phyloP scores from a whole-genome alignment of 2,329 filamentous ascomycete species.

The Amauroascus verrucosus region DNA sequence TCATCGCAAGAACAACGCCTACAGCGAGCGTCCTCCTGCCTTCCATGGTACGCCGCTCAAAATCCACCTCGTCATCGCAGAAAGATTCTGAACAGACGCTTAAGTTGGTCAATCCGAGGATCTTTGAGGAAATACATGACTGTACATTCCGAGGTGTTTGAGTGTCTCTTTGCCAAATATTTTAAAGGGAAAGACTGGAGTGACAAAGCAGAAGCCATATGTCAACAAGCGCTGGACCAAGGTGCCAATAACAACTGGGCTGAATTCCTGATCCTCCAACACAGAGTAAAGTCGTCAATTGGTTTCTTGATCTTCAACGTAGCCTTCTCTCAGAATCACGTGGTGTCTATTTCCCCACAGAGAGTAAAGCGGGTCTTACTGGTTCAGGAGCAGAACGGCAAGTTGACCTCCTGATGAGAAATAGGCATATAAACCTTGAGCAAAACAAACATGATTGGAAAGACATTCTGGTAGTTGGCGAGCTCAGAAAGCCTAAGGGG shows the following conservation, averaged over 20 bases:
- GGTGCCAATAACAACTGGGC: slow-evolving; percentile 9
- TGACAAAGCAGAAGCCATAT: slow-evolving; percentile 6
- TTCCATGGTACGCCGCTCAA: too few relatives aligned
- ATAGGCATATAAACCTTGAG: neutral
- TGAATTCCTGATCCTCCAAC: slow-evolving; percentile 14
- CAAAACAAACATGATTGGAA: slow-evolving; percentile 16
- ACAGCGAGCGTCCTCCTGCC: too few relatives aligned
- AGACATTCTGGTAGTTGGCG: slow-evolving; percentile 17
- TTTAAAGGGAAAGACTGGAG: slow-evolving; percentile 19
- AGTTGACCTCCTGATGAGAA: slow-evolving; percentile 18
- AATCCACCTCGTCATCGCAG: too few relatives aligned
- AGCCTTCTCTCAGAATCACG: slow-evolving; percentile 14
- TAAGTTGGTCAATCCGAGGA: too few relatives aligned
- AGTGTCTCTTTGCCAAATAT: slow-evolving; percentile 19
- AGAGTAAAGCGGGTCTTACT: slow-evolving; percentile 5
- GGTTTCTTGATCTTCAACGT: slow-evolving; percentile 17
- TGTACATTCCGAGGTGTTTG: neutral
- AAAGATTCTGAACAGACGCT: too few relatives aligned
- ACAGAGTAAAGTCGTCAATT: slow-evolving; percentile 13
- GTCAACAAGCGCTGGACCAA: neutral
- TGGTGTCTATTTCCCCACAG: slow-evolving; percentile 11
- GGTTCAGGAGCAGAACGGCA: slow-evolving; percentile 16
- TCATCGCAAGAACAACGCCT: neutral
- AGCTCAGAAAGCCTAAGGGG: slow-evolving; percentile 15
- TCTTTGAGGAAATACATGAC: too few relatives aligned